Conservation (phyloP, 768 basidiomycete species). For the Chlorophyllum brunneum region DNA sequence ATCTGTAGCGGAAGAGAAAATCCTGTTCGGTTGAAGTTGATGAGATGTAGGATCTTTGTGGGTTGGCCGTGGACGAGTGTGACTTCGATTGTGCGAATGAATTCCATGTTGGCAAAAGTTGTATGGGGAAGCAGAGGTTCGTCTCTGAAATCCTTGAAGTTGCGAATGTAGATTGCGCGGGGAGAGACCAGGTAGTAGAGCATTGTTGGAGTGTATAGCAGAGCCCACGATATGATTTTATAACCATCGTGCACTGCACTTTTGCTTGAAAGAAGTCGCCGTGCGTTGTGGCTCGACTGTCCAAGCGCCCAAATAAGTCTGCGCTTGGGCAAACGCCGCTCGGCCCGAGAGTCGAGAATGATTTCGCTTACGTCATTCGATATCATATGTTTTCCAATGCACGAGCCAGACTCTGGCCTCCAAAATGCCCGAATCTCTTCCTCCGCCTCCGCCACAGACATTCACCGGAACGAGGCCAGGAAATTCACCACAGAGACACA, state of each 20-base stretch:
- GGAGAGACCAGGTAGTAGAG: neutral
- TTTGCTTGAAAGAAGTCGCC: too few relatives aligned
- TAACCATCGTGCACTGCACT: too few relatives aligned
- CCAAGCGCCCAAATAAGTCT: too few relatives aligned
- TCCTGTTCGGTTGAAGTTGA: neutral
- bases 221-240: too few relatives aligned
- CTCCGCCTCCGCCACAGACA: neutral
- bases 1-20: neutral
- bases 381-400: neutral
- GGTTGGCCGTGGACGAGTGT: neutral
- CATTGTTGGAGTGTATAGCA: neutral
- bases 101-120: neutral
- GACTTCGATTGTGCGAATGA: neutral
- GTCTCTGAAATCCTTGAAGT: neutral
- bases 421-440: constrained; percentile 1
- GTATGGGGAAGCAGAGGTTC: neutral
- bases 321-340: too few relatives aligned
- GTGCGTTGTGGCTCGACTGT: too few relatives aligned
- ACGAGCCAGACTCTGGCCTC: neutral
- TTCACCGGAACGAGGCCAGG: neutral
- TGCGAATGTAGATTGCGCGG: neutral
- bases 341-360: too few relatives aligned
- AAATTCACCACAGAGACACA: too few relatives aligned
- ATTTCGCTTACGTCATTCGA: neutral
- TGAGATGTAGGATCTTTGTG: neutral